These are phyloP conservation scores for Botrytis hyacinthi DNA, from an alignment of 2,329 filamentous ascomycete species.

Conservation along the genomic window DNA sequence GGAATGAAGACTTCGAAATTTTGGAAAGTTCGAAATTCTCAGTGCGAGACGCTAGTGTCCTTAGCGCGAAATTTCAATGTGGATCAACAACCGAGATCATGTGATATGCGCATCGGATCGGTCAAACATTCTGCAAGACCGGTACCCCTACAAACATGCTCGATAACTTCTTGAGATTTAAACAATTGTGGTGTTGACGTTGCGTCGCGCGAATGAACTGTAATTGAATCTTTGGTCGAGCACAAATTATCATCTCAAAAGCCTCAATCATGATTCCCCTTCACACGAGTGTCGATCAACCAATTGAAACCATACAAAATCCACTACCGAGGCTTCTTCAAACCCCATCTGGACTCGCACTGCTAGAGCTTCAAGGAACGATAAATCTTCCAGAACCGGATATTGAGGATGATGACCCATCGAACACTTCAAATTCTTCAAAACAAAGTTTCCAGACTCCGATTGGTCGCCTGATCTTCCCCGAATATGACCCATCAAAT, in stretches of 20 bases:
- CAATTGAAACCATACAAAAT: slow-evolving; percentile 23
- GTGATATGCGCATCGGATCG: background rate
- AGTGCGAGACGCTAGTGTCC: slow-evolving; percentile 15
- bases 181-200: background rate
- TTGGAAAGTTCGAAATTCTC: slow-evolving; percentile 18
- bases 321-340: slow-evolving; percentile 80
- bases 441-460: slow-evolving; percentile 43
- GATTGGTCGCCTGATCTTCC: slow-evolving; percentile 76
- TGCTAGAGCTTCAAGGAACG: slow-evolving; percentile 89
- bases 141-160: background rate
- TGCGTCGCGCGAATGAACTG: background rate
- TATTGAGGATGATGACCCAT: slow-evolving; percentile 33
- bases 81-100: slow-evolving; percentile 17
- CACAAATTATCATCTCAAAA: background rate
- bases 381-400: slow-evolving; percentile 68
- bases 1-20: slow-evolving; percentile 11
- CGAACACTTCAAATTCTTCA: slow-evolving; percentile 1
- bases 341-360: slow-evolving; percentile 82
- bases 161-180: background rate
- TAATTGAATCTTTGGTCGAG: background rate
- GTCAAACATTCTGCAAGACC: slow-evolving; percentile 8
- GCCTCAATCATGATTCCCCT: slow-evolving; percentile 5
- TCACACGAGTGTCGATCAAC: background rate
- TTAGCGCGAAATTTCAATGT: slow-evolving; percentile 10
- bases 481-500: slow-evolving; percentile 62